Evolutionary conservation across 2,329 filamentous ascomycete species (phyloP).

Genomic region (Periconia sp.): DNA sequence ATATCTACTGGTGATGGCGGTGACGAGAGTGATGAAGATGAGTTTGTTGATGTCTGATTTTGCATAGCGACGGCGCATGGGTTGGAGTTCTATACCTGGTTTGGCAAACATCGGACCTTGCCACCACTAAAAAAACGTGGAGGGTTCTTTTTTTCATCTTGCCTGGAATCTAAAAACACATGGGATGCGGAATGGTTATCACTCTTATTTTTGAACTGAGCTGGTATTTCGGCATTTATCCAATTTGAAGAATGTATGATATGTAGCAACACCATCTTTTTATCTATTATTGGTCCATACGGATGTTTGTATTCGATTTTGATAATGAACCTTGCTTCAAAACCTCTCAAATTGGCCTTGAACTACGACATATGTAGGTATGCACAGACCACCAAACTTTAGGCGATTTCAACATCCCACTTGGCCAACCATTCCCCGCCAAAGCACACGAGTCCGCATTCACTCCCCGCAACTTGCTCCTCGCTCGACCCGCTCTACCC

Average conservation of each 20-base stretch:
- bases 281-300: too few species aligned
- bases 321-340: too few species aligned
- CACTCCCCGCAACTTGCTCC: constrained; percentile 24
- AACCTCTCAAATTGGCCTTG: too few species aligned
- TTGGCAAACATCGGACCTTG: not conserved
- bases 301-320: too few species aligned
- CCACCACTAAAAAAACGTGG: too few species aligned
- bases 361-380: not conserved
- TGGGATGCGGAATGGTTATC: not conserved
- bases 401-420: constrained; percentile 36
- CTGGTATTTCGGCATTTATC: not conserved
- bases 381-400: constrained; percentile 20
- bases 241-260: not conserved
- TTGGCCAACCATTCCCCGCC: constrained; percentile 11
- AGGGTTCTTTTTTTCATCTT: too few species aligned
- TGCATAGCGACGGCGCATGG: constrained; percentile 35
- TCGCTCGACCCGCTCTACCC: constrained; percentile 4
- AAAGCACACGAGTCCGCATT: constrained; percentile 6
- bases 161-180: too few species aligned
- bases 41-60: constrained; percentile 49
- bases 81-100: constrained; percentile 17
- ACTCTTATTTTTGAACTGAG: not conserved
- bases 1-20: constrained; percentile 46
- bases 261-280: not conserved
- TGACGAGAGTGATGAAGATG: constrained; percentile 50